A percentile compares a stretch with the other conserved stretches of the same genome.
Evolutionary conservation across 345 rosid species (phyloP).

Genomic region (Psidium friedrichsthalianum): DNA sequence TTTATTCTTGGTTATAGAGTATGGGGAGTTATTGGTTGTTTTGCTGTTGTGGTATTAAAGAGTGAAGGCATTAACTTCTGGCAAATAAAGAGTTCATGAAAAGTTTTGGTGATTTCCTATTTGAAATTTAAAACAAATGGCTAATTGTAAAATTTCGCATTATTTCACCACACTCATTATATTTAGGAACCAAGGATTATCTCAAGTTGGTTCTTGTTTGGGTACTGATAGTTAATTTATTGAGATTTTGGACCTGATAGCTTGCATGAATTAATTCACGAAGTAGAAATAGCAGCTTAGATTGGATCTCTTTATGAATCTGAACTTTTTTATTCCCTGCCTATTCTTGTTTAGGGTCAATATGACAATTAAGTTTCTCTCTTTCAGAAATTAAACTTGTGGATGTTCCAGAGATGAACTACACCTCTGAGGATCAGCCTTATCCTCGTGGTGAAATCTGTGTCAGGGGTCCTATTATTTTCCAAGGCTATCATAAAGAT

Average conservation of each 20-base stretch:
- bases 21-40: background rate
- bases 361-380: background rate
- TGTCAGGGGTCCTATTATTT: slow-evolving; percentile 84
- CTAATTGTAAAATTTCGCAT: background rate
- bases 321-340: background rate
- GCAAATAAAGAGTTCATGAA: background rate
- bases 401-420: slow-evolving; percentile 95
- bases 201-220: background rate
- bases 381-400: slow-evolving; percentile 87
- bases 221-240: background rate
- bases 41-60: background rate
- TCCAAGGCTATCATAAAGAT: slow-evolving; percentile 81
- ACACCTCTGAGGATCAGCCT: slow-evolving; percentile 79
- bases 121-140: background rate
- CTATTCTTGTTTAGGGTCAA: background rate
- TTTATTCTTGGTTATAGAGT: background rate
- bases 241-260: background rate
- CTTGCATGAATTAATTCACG: background rate
- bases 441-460: slow-evolving; percentile 97
- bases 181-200: background rate
- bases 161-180: background rate
- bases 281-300: background rate
- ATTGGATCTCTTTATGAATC: background rate
- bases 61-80: background rate
- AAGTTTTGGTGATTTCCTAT: background rate